Evolutionary conservation across 2,329 filamentous ascomycete genomes (phyloP).

Genomic region (Paraphaeosphaeria minitans): DNA sequence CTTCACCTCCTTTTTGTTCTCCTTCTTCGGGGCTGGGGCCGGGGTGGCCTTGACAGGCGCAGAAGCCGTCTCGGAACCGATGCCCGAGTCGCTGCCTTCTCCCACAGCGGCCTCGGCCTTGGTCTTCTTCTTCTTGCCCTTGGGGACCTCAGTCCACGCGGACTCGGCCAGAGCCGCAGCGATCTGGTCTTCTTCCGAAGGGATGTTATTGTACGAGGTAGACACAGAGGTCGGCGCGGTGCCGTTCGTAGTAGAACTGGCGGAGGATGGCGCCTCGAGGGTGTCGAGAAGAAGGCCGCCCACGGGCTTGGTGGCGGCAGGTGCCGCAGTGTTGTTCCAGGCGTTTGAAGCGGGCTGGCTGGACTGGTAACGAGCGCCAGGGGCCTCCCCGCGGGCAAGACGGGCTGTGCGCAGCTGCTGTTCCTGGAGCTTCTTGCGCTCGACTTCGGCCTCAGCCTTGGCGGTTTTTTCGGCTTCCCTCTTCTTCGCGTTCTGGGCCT

Average conservation of each 20-base stretch:
- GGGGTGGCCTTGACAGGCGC: conserved; percentile 29
- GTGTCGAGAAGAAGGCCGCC: conserved; percentile 54
- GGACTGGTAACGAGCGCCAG: conserved; percentile 73
- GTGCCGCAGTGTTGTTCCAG: conserved; percentile 53
- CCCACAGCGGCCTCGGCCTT: conserved; percentile 50
- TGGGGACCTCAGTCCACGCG: conserved; percentile 66
- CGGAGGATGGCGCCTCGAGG: conserved; percentile 52
- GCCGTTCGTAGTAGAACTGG: conserved; percentile 49
- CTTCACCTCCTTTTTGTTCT: conserved; percentile 26
- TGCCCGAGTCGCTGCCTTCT: conserved; percentile 41
- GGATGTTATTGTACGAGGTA: conserved; percentile 55
- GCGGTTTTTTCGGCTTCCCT: conserved; percentile 76
- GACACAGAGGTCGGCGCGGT: conserved; percentile 47
- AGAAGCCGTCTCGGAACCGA: conserved; percentile 20
- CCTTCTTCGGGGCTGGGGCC: conserved; percentile 27
- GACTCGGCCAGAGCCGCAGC: conserved; percentile 58
- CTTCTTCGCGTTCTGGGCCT: conserved; percentile 91
- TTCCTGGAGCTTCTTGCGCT: conserved; percentile 77
- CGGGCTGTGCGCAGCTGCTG: conserved; percentile 82
- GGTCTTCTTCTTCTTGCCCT: conserved; percentile 61
- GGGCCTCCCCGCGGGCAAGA: conserved; percentile 78
- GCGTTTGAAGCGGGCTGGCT: conserved; percentile 56
- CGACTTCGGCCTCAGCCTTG: conserved; percentile 77
- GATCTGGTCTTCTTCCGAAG: conserved; percentile 67
- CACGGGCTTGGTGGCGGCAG: conserved; percentile 27